Conservation (phyloP, 441 rosid genomes). For the Euphorbia schlechtendalii region DNA sequence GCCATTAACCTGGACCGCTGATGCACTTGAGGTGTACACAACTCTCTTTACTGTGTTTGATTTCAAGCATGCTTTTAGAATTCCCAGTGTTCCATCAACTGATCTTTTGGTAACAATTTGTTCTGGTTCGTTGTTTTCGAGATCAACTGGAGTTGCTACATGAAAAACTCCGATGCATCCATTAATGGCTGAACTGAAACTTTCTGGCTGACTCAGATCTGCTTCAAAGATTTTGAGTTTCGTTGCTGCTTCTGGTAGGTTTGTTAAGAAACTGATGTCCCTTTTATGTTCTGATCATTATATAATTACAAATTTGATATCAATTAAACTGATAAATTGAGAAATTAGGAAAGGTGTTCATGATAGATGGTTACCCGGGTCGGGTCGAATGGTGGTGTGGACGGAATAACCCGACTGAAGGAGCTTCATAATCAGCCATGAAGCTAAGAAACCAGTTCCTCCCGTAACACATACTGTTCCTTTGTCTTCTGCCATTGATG, state of each 20-base stretch:
- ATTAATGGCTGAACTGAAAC: constrained; percentile 27
- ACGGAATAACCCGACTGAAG: constrained; percentile 53
- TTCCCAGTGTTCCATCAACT: constrained; percentile 26
- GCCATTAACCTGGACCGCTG: constrained; percentile 2
- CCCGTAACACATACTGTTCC: constrained; percentile 57
- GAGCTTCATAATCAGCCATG: constrained; percentile 59
- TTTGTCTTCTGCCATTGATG: constrained; percentile 26
- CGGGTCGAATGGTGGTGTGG: constrained; percentile 47
- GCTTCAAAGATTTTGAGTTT: constrained; percentile 31
- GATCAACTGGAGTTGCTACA: constrained; percentile 31
- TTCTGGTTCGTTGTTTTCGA: constrained; percentile 25
- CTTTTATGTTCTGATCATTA: constrained; percentile 27
- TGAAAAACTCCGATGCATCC: constrained; percentile 36
- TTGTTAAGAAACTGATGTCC: constrained; percentile 34
- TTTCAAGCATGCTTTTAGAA: constrained; percentile 34
- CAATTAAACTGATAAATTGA: too few relatives aligned
- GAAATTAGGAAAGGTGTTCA: too few relatives aligned
- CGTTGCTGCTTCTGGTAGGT: constrained; percentile 26
- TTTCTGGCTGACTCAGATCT: constrained; percentile 29
- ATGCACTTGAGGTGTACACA: constrained; percentile 36
- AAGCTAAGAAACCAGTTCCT: constrained; percentile 51
- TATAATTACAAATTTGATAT: background rate
- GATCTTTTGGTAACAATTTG: constrained; percentile 20
- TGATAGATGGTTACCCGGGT: constrained; percentile 30
- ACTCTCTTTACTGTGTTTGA: constrained; percentile 33